Evolutionary conservation across 2,329 filamentous ascomycete species (phyloP), one percentile per base, ranked within the genome.

Genomic region (Ceratocystis ficicola): DNA sequence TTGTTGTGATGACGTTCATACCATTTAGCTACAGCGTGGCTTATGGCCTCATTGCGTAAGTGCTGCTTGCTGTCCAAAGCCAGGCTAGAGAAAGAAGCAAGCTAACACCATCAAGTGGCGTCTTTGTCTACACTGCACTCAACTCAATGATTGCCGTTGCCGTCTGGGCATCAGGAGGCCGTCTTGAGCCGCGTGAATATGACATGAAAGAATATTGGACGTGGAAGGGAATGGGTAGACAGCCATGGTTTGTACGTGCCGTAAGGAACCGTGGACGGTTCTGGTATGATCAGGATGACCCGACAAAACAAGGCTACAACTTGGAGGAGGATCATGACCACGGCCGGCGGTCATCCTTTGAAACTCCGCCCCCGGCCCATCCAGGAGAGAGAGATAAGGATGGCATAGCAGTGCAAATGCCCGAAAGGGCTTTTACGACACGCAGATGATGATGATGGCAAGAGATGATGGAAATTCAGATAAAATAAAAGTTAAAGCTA

Each of bases 21-120:
- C 88, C 87, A 0, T 89, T 90, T 72, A 89, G 84, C 69, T 91
- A 90, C 79, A 88, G 85, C 63, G 87, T 89, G 61, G 87, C 88
- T 6, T 90, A 90, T 69, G 88, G 88, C 20, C 81, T 91, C 32
- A 89, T 90, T 70, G 87, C 83, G 82, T 84, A 73, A 76, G 81
- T 78, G 8, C 5, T 63, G 12, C 3, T 3, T 63, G 4, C 7
- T 59, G 17, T 15, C 2, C 28, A 59, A n/a, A 5, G 7, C 55
- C 12, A 8, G 8, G 5, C 52, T 12, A 28, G 22, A 20, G 20
- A 15, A 20, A 52, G 17, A 57, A 17, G 41, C 30, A 46, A 61
- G 15, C 28, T 36, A 50, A 4, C 28, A 2, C 7, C 1, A 1
- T 6, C 20, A 66, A 82, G 80, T 1, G 80, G 80, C 15, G 71